Percentiles rank a stretch among this genome's conserved stretches.
These are phyloP conservation scores for Pleurostoma richardsiae DNA, from an alignment of 2,329 filamentous ascomycete species.

Conservation along the genomic window DNA sequence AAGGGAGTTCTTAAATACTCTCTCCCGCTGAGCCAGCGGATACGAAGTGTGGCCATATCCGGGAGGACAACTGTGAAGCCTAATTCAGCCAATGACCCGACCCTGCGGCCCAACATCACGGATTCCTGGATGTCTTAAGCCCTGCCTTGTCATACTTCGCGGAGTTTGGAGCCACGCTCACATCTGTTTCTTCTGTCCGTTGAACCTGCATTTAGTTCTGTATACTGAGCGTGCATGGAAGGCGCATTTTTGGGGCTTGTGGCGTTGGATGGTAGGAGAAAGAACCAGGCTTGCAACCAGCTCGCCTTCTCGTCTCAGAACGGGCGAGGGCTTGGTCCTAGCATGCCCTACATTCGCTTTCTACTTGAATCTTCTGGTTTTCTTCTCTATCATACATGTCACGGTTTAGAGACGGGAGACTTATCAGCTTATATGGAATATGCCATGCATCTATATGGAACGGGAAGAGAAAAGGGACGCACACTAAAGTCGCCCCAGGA, in stretches of 20 bases:
- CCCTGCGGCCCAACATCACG: constrained; percentile 30
- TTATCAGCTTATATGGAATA: no score
- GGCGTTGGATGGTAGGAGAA: not conserved
- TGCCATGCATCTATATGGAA: no score
- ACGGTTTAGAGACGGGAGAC: no score
- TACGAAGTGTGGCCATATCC: constrained; percentile 55
- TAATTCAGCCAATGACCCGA: constrained; percentile 54
- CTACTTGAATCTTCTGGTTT: no score
- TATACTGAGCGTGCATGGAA: not conserved
- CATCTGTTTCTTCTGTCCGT: not conserved
- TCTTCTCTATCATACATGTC: no score
- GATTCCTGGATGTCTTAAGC: constrained; percentile 11
- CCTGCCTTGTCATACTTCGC: not conserved
- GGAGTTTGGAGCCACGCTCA: not conserved
- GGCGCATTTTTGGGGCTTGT: not conserved
- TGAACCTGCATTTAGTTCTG: not conserved
- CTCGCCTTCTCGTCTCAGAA: no score
- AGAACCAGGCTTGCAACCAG: not conserved
- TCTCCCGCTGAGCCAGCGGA: constrained; percentile 55
- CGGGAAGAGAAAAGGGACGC: no score
- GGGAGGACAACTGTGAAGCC: constrained; percentile 56
- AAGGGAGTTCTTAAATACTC: constrained; percentile 85
- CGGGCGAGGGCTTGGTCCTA: no score
- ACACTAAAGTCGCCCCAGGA: no score
- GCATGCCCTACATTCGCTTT: no score